These are phyloP conservation scores for Bruguiera sexangula DNA, from an alignment of 345 rosid species.

Conservation along the genomic window DNA sequence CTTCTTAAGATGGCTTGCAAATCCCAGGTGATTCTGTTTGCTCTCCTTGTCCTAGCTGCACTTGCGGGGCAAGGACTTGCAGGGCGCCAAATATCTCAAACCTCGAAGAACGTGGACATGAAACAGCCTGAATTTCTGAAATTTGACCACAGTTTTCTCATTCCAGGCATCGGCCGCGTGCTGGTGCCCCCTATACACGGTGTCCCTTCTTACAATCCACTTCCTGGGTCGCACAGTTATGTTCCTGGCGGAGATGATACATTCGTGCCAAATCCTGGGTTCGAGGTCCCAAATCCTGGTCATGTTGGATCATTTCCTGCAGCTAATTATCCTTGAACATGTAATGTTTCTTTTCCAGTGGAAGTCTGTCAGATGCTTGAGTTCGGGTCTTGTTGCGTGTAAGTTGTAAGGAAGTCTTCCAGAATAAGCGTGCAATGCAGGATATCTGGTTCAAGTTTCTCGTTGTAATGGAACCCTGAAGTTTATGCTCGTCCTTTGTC, in stretches of 20 bases:
- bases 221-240: conserved; percentile 26
- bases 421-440: background rate
- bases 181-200: conserved; percentile 44
- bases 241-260: conserved; percentile 71
- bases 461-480: too few relatives aligned
- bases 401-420: background rate
- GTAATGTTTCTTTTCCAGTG: background rate
- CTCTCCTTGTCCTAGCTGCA: conserved; percentile 36
- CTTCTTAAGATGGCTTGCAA: conserved; percentile 34
- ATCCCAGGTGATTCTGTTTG: conserved; percentile 14
- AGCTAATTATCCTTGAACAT: conserved; percentile 35
- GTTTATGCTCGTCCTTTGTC: too few relatives aligned
- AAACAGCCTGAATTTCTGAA: conserved; percentile 59
- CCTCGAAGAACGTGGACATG: conserved; percentile 34
- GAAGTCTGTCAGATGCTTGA: background rate
- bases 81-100: conserved; percentile 37
- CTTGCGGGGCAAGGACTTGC: conserved; percentile 40
- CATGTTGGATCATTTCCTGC: conserved; percentile 28
- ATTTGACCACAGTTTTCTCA: conserved; percentile 39
- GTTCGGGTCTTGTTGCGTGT: background rate
- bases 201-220: conserved; percentile 32
- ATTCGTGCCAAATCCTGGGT: conserved; percentile 59
- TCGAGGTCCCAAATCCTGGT: conserved; percentile 52
- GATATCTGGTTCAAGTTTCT: too few relatives aligned
- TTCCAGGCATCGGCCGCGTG: conserved; percentile 68